phyloP scores from a whole-genome alignment of 495 filamentous ascomycete genomes.

The Cladorrhinum samala region DNA sequence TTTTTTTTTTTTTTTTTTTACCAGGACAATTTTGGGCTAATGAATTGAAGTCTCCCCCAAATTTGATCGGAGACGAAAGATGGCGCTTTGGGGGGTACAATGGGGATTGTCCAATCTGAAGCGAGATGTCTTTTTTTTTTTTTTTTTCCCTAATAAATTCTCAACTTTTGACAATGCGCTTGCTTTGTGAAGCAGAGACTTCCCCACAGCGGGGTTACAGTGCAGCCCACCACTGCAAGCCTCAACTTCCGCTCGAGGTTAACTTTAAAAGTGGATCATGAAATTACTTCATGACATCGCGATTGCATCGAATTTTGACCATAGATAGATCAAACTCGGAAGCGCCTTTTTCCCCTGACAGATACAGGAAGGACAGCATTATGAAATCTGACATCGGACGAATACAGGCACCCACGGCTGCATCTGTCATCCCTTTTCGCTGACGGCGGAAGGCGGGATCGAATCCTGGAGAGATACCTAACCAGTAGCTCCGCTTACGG shows the following conservation, averaged over 20 bases:
- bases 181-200: background rate
- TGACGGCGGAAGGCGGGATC: background rate
- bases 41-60: background rate
- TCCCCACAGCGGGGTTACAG: slow-evolving; percentile 16
- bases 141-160: background rate
- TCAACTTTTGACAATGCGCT: too few relatives aligned
- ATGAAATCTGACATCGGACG: too few relatives aligned
- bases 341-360: too few relatives aligned
- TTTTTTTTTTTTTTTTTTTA: background rate
- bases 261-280: background rate
- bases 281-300: too few relatives aligned
- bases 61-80: too few relatives aligned
- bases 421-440: too few relatives aligned
- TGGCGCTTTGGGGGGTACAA: background rate
- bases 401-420: too few relatives aligned
- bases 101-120: background rate
- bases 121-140: background rate
- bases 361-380: too few relatives aligned
- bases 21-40: background rate
- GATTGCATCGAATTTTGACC: too few relatives aligned
- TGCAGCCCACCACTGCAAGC: background rate
- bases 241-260: background rate
- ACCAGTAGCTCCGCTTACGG: background rate
- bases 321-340: too few relatives aligned
- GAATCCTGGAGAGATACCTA: background rate